These are phyloP conservation scores for Pythium rhizo-oryzae DNA, from an alignment of 352 stramenopile species.

Conservation along the genomic window DNA sequence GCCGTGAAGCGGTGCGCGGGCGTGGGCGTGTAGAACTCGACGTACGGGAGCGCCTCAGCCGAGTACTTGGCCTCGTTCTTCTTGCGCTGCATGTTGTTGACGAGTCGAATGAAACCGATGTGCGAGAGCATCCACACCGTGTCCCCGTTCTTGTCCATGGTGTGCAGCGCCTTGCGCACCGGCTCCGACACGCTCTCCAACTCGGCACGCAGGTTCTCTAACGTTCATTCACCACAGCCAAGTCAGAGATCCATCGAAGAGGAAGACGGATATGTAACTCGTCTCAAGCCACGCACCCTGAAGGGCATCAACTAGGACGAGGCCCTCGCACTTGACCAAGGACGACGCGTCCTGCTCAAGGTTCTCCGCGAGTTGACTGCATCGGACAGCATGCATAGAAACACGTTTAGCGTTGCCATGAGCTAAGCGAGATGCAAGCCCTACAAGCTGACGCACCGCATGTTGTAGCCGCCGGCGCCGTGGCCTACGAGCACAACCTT, in stretches of 20 bases:
- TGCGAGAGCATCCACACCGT: slow-evolving; percentile 55
- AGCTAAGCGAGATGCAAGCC: too few species aligned
- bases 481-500: slow-evolving; percentile 77
- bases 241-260: too few species aligned
- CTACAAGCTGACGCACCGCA: slow-evolving; percentile 51
- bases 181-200: slow-evolving; percentile 66
- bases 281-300: slow-evolving; percentile 55
- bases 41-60: slow-evolving; percentile 48
- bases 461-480: slow-evolving; percentile 81
- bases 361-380: slow-evolving; percentile 50
- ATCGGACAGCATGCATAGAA: too few species aligned
- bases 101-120: slow-evolving; percentile 68
- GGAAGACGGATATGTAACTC: too few species aligned
- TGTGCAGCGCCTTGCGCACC: slow-evolving; percentile 50
- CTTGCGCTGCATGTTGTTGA: slow-evolving; percentile 63
- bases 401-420: too few species aligned
- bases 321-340: slow-evolving; percentile 44
- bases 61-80: slow-evolving; percentile 65
- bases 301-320: slow-evolving; percentile 76
- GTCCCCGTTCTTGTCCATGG: slow-evolving; percentile 66
- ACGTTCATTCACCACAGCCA: too few species aligned
- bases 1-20: slow-evolving; percentile 63
- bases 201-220: slow-evolving; percentile 64
- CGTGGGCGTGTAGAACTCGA: slow-evolving; percentile 70
- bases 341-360: slow-evolving; percentile 33